Evolutionary conservation across 2,329 filamentous ascomycete species (phyloP), one percentile per base, ranked within the genome.

Genomic region (Aaosphaeria pasadenensis): DNA sequence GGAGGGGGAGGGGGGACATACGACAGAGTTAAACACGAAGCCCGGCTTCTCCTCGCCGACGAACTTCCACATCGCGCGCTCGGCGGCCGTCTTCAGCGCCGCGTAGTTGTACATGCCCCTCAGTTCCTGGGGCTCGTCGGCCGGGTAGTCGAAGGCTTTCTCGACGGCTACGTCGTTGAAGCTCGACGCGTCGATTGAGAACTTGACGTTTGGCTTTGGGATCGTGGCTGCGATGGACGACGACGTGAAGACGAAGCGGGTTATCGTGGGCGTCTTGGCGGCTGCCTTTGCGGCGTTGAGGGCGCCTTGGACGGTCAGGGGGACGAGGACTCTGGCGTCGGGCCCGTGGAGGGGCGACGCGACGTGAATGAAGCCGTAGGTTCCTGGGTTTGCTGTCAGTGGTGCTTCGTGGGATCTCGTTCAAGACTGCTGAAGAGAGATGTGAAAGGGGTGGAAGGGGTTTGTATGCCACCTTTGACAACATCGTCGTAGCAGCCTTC

Each of bases 31-130:
- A 13, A 76, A 66, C 5, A 69, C 66, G 51, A 80, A 80, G 0
- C 46, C 31, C 0, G 75, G 72, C 11, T 74, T 71, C 7, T 73
- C 67, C 39, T 76, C 69, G 39, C 70, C 55, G 24, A 76, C 57
- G 56, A 72, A 80, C 38, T 72, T 71, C 74, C 76, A 78, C 9
- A 75, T 58, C 5, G 70, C 70, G 30, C 71, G 70, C 57, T 81
- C 78, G 0, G 66, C 70, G 49, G 74, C 68, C 0, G 67, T 71
- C 53, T 81, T 81, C 43, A 70, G 71, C 1, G 76, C 77, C 0
- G 66, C 62, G 48, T 80, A 80, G 1, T 75, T 61, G 7, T 58
- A 52, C 11, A 62, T 9, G 0, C 57, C 55, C 43, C 57, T 58
- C 11, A 45, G 43, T 17, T 59, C 45, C 0, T 47, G 36, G 2